These are phyloP conservation scores for Lasiosphaeria ovina DNA, from an alignment of 495 filamentous ascomycete species.

Conservation along the genomic window DNA sequence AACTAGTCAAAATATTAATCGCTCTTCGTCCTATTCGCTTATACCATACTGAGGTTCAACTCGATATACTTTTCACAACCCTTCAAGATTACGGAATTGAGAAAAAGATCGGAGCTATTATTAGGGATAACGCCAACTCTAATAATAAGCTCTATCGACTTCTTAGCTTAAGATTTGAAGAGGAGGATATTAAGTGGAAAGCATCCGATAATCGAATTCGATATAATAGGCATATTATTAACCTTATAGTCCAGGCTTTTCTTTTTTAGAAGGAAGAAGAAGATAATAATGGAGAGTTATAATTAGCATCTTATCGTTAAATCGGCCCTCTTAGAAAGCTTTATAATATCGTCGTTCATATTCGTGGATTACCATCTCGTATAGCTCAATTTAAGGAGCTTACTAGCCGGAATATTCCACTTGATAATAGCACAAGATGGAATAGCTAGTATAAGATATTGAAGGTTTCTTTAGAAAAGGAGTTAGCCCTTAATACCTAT, in stretches of 20 bases:
- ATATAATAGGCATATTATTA: conserved; percentile 1
- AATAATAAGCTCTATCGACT: no score
- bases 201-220: background rate
- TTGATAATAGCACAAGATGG: conserved; percentile 3
- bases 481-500: conserved; percentile 2
- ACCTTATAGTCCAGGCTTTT: background rate
- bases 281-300: background rate
- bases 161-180: background rate
- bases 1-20: no score
- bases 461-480: conserved; percentile 4
- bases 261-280: background rate
- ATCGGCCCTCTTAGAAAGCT: background rate
- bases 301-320: background rate
- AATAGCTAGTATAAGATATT: background rate
- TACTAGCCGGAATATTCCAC: background rate
- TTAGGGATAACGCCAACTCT: no score
- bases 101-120: no score
- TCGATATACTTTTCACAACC: no score
- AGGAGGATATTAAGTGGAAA: background rate
- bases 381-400: background rate
- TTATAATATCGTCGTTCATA: background rate
- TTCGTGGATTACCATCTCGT: background rate
- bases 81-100: no score
- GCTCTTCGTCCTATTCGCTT: no score
- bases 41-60: no score